Conservation (phyloP, 352 stramenopile species). For the Phytophthora meadii region DNA sequence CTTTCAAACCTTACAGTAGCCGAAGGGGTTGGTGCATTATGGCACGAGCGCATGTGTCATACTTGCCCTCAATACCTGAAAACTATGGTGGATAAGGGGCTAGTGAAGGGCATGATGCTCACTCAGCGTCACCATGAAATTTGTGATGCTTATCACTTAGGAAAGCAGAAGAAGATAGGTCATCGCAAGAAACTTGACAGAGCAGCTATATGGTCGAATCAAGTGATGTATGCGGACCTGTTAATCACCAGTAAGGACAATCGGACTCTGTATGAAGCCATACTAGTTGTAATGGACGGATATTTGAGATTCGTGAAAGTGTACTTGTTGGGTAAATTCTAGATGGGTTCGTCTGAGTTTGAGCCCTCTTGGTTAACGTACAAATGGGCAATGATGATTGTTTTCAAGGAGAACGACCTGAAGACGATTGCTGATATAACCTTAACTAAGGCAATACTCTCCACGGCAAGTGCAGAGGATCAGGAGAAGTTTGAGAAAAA, state of each 20-base stretch:
- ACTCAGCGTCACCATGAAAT: slow-evolving; percentile 3
- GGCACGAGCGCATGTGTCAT: background rate
- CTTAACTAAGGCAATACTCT: background rate
- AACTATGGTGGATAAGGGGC: background rate
- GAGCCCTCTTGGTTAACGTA: background rate
- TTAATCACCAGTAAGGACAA: slow-evolving; percentile 6
- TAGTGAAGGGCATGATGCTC: slow-evolving; percentile 3
- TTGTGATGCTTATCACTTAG: slow-evolving; percentile 4
- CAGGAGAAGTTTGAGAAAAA: slow-evolving; percentile 8
- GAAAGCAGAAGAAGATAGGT: slow-evolving; percentile 15
- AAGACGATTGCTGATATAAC: background rate
- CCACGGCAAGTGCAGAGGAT: background rate
- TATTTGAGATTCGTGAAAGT: slow-evolving; percentile 18
- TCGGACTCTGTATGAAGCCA: slow-evolving; percentile 1
- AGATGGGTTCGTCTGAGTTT: no score
- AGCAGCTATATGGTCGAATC: slow-evolving; percentile 8
- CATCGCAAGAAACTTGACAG: slow-evolving; percentile 15
- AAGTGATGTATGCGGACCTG: slow-evolving; percentile 20
- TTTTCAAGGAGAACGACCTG: slow-evolving; percentile 3
- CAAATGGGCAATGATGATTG: background rate
- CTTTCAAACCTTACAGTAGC: background rate
- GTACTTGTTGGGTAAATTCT: background rate
- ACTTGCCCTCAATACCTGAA: background rate
- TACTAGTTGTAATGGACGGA: slow-evolving; percentile 15
- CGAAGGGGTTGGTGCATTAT: background rate